phyloP scores from a whole-genome alignment of 805 yeast genomes.

The Wickerhamiella vanderwaltii region DNA sequence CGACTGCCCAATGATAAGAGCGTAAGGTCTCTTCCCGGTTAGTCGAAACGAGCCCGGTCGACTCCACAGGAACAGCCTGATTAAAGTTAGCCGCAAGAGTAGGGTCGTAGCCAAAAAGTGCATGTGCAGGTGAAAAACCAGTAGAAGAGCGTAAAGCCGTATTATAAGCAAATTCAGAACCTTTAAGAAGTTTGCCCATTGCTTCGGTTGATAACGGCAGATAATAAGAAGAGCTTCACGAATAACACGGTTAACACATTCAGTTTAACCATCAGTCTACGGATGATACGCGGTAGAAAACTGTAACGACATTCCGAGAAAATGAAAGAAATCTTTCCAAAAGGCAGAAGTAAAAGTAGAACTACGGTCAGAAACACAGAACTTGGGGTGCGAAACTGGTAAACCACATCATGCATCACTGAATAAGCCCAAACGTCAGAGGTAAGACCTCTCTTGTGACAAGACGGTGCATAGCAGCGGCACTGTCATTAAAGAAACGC shows the following conservation, averaged over 20 bases:
- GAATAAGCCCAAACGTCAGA: neutral
- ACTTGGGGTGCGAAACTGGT: neutral
- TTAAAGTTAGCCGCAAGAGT: neutral
- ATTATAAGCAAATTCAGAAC: neutral
- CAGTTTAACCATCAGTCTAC: slow-evolving; percentile 1
- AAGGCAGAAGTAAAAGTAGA: neutral
- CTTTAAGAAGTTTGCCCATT: neutral
- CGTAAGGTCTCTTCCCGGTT: neutral
- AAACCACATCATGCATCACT: neutral
- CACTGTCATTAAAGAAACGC: no score
- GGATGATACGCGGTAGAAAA: slow-evolving; percentile 1
- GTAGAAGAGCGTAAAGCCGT: neutral
- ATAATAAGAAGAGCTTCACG: neutral
- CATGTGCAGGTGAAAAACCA: neutral
- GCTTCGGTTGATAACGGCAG: neutral
- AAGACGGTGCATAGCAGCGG: no score
- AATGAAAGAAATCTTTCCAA: neutral
- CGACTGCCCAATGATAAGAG: neutral
- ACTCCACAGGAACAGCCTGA: neutral
- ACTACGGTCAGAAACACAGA: neutral
- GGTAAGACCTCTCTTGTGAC: neutral
- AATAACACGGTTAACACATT: neutral
- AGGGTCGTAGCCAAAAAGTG: neutral
- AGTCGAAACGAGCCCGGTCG: neutral
- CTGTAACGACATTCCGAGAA: neutral